Base-by-base conservation (phyloP, 2,329 filamentous ascomycete genomes). In the Immersiporthe knoxdaviesiana region DNA sequence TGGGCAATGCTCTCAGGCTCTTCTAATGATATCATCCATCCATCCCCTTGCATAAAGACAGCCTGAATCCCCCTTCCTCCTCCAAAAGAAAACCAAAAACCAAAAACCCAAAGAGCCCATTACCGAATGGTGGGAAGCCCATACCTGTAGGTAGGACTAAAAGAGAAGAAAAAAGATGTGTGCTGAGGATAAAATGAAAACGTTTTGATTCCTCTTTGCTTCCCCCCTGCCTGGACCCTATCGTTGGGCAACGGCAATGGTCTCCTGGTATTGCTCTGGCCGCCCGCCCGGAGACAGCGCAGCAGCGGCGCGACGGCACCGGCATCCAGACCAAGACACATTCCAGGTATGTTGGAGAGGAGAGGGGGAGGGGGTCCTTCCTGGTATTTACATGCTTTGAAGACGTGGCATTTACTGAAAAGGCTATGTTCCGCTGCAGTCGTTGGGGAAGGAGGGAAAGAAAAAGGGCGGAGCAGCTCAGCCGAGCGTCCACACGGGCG, bases 401-500 rank as follows among this genome's bases (percentile, higher is more conserved):
- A n/a, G 27, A 18, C 52, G 24, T 56, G 24, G 52, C 52, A 56
- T 27, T 30, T 30, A 30, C 52, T 30, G 52, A 56, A 47, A 47
- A 18, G 24, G 27, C 52, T 18, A 56, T 16, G 12, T 30, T 56
- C n/a, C 27, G 4, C 52, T 56, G 52, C 52, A 56, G 24, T 56
- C 52, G 52, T 54, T 1, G 41, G 41, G 41, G 16, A 16, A 7
- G 5, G 41, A 16, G 16, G 41, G 41, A 5, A 16, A 18, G 41
- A n/a, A n/a, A n/a, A n/a, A n/a, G n/a, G n/a, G n/a, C n/a, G n/a
- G n/a, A n/a, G n/a, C n/a, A n/a, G n/a, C 37, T 74, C 76, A 83
- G 66, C 76, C 76, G 70, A 90, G 72, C 14, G 84, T 85, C 88
- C 88, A 95, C 41, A 94, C 90, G 18, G 92, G 91, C 27, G 92